Evolutionary conservation across 169 alveolate genomes (phyloP).

Genomic region (Babesia divergens): DNA sequence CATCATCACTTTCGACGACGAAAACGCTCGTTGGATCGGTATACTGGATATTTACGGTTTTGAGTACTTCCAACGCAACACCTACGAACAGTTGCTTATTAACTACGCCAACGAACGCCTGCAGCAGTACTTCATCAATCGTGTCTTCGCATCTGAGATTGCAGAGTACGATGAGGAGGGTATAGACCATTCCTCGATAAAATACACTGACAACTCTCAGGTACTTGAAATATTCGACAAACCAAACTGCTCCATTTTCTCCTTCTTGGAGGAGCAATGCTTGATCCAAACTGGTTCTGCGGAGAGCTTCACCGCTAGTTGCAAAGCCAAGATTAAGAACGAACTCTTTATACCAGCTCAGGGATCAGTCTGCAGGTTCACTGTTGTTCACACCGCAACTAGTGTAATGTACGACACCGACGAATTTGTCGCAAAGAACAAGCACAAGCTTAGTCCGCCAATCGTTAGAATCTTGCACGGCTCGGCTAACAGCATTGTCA

Average conservation of each 20-base stretch:
- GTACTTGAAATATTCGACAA: conserved; percentile 68
- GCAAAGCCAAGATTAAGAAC: conserved; percentile 59
- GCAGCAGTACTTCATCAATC: conserved; percentile 89
- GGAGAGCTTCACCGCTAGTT: conserved; percentile 56
- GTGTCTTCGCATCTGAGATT: conserved; percentile 89
- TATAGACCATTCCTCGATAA: conserved; percentile 49
- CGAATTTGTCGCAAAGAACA: conserved; percentile 61
- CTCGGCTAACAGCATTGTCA: conserved; percentile 31
- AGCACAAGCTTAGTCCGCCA: conserved; percentile 40
- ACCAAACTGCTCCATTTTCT: conserved; percentile 54
- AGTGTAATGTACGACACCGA: conserved; percentile 52
- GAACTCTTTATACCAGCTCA: conserved; percentile 47
- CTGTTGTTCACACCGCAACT: conserved; percentile 63
- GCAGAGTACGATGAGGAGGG: conserved; percentile 76
- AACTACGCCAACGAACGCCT: conserved; percentile 97
- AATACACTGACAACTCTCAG: conserved; percentile 70
- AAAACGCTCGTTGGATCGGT: conserved; percentile 84
- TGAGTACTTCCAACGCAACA: conserved; percentile 93
- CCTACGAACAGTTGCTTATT: conserved; percentile 96
- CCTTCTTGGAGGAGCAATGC: conserved; percentile 65
- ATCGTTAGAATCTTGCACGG: conserved; percentile 28
- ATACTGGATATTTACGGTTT: conserved; percentile 98
- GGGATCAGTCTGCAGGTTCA: conserved; percentile 47
- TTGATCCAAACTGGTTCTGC: conserved; percentile 57
- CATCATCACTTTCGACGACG: conserved; percentile 72